Conservation (phyloP, 352 stramenopile genomes). For the Globisporangium nunn region DNA sequence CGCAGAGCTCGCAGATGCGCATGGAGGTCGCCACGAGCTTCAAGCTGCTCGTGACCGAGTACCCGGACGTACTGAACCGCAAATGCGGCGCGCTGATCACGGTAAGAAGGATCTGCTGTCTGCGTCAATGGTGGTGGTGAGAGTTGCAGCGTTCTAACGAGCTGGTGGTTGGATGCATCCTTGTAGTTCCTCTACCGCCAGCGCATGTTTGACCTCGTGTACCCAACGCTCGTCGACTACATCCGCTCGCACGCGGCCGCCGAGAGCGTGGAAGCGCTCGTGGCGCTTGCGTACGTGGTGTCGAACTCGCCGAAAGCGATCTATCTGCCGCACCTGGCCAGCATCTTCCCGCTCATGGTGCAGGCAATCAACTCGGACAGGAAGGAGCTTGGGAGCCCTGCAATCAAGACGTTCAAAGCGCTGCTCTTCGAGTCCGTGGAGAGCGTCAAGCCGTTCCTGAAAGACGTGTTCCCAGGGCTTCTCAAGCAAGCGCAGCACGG, state of each 20-base stretch:
- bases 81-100: slow-evolving; percentile 78
- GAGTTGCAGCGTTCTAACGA: not conserved
- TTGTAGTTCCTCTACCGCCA: slow-evolving; percentile 72
- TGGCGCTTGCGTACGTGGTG: slow-evolving; percentile 75
- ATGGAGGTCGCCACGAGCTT: slow-evolving; percentile 80
- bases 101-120: slow-evolving; percentile 20
- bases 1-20: slow-evolving; percentile 30
- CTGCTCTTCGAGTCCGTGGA: slow-evolving; percentile 73
- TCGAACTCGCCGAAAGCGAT: slow-evolving; percentile 76
- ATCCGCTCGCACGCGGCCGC: slow-evolving; percentile 36
- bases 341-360: slow-evolving; percentile 82
- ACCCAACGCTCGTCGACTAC: slow-evolving; percentile 58
- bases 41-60: slow-evolving; percentile 71
- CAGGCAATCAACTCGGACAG: slow-evolving; percentile 75
- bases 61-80: slow-evolving; percentile 73
- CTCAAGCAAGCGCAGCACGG: slow-evolving; percentile 77
- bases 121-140: not conserved
- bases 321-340: slow-evolving; percentile 62
- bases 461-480: slow-evolving; percentile 76
- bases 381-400: slow-evolving; percentile 63
- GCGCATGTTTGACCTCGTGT: slow-evolving; percentile 73
- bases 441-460: slow-evolving; percentile 77
- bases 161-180: not conserved
- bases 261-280: slow-evolving; percentile 55
- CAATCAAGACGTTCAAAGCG: slow-evolving; percentile 71